These are phyloP conservation scores for Claviceps cyperi DNA, from an alignment of 2,329 filamentous ascomycete genomes.

Conservation along the genomic window DNA sequence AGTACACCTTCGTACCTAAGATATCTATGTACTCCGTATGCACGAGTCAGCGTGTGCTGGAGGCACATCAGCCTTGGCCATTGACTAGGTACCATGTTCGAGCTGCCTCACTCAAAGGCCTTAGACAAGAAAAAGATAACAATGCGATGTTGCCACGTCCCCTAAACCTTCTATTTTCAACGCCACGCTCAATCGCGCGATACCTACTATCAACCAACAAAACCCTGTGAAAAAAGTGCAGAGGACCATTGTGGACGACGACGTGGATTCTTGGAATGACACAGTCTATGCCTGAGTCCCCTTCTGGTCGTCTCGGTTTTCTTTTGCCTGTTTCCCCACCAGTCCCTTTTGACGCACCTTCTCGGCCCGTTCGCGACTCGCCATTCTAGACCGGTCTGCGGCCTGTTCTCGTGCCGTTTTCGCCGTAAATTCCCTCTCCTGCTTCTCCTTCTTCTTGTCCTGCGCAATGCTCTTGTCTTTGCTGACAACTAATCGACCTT, in stretches of 20 bases:
- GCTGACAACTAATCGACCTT: constrained; percentile 38
- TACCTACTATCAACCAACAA: too few relatives aligned
- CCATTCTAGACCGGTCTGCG: constrained; percentile 43
- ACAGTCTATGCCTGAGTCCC: not conserved
- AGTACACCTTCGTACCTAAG: too few relatives aligned
- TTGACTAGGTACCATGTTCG: not conserved
- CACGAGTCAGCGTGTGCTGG: not conserved
- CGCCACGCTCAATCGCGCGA: not conserved
- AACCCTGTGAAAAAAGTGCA: too few relatives aligned
- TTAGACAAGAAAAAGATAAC: not conserved
- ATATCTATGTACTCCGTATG: not conserved
- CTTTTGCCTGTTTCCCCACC: constrained; percentile 9
- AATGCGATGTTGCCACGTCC: not conserved
- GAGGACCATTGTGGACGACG: not conserved
- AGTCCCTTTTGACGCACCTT: constrained; percentile 33
- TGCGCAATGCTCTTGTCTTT: constrained; percentile 34
- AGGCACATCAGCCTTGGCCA: not conserved
- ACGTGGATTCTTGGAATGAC: not conserved
- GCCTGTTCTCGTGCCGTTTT: constrained; percentile 43
- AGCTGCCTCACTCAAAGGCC: not conserved
- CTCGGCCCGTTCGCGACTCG: constrained; percentile 48
- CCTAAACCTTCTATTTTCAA: not conserved
- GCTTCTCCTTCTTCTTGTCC: constrained; percentile 37
- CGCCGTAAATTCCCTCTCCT: constrained; percentile 38
- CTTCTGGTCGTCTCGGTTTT: not conserved